phyloP scores from a whole-genome alignment of 2,329 filamentous ascomycete genomes.

The Microcyclospora tardicrescens region DNA sequence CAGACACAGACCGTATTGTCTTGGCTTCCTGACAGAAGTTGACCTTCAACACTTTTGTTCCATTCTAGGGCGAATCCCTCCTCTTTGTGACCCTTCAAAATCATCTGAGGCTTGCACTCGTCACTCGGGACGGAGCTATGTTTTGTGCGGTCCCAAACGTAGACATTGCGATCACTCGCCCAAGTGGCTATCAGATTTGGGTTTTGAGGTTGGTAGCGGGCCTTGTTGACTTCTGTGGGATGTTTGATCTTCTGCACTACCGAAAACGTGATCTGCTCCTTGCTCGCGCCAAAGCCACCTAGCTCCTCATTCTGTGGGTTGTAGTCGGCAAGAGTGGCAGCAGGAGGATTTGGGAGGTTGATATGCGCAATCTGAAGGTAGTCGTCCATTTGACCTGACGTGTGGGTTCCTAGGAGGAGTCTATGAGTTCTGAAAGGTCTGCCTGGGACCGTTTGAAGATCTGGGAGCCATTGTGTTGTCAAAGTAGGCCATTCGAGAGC shows the following conservation, averaged over 20 bases:
- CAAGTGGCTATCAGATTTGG: constrained; percentile 92
- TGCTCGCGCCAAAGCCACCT: constrained; percentile 72
- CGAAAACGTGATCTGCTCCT: constrained; percentile 72
- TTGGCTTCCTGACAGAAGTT: constrained; percentile 79
- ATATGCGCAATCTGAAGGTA: constrained; percentile 92
- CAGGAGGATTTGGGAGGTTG: constrained; percentile 69
- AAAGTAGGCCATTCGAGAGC: constrained; percentile 95
- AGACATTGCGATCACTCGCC: constrained; percentile 71
- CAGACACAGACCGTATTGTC: constrained; percentile 86
- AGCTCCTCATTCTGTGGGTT: constrained; percentile 88
- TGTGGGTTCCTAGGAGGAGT: constrained; percentile 87
- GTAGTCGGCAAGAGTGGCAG: constrained; percentile 67
- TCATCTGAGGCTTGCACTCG: constrained; percentile 66
- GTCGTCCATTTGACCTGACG: constrained; percentile 71
- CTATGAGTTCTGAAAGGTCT: constrained; percentile 82
- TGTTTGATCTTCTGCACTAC: constrained; percentile 95
- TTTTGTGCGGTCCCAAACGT: constrained; percentile 94
- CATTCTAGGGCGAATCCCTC: constrained; percentile 91
- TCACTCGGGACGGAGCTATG: constrained; percentile 57
- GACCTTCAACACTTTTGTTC: constrained; percentile 73
- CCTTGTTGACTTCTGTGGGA: constrained; percentile 95
- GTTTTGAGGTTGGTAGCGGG: constrained; percentile 93
- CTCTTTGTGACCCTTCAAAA: constrained; percentile 68
- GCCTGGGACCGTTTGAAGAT: constrained; percentile 72
- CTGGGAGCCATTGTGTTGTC: constrained; percentile 95